Conservation (phyloP, 2,329 filamentous ascomycete species). For the Dactylellina leptospora region DNA sequence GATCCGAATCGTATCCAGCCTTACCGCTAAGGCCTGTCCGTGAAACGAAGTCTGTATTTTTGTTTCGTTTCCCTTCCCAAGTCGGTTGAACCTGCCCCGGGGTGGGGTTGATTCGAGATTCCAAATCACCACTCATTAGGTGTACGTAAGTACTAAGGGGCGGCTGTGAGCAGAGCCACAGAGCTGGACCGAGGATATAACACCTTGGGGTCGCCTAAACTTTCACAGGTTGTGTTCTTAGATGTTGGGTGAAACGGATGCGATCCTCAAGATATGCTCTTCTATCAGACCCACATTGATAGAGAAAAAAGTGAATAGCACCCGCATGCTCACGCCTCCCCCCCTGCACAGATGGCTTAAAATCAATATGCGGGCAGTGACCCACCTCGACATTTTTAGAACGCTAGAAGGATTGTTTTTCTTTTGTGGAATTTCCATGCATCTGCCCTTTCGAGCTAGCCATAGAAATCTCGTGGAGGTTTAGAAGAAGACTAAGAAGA, state of each 20-base stretch:
- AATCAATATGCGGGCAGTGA: constrained; percentile 21
- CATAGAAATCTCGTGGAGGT: constrained; percentile 1
- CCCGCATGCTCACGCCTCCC: constrained; percentile 4
- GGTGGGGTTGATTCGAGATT: too few species aligned
- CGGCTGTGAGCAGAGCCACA: constrained; percentile 29
- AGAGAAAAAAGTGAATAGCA: constrained; percentile 12
- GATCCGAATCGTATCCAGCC: constrained; percentile 51
- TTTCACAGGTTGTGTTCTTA: constrained; percentile 7
- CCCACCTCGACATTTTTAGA: constrained; percentile 50
- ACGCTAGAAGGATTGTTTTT: constrained; percentile 44
- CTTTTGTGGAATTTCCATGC: constrained; percentile 45
- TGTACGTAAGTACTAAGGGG: constrained; percentile 23
- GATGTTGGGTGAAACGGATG: constrained; percentile 14
- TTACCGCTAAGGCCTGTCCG: constrained; percentile 49
- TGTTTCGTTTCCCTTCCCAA: neutral
- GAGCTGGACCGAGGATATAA: constrained; percentile 7
- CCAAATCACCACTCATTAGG: constrained; percentile 31
- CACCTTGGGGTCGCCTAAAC: constrained; percentile 51
- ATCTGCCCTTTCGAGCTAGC: constrained; percentile 35
- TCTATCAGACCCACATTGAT: neutral
- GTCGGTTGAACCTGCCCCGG: too few species aligned
- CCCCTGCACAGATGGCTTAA: constrained; percentile 40
- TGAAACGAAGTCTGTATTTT: constrained; percentile 10
- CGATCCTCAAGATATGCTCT: constrained; percentile 16
- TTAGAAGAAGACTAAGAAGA: constrained; percentile 11